Conservation (phyloP, 495 filamentous ascomycete genomes). For the Aspergillus haitiensis region DNA sequence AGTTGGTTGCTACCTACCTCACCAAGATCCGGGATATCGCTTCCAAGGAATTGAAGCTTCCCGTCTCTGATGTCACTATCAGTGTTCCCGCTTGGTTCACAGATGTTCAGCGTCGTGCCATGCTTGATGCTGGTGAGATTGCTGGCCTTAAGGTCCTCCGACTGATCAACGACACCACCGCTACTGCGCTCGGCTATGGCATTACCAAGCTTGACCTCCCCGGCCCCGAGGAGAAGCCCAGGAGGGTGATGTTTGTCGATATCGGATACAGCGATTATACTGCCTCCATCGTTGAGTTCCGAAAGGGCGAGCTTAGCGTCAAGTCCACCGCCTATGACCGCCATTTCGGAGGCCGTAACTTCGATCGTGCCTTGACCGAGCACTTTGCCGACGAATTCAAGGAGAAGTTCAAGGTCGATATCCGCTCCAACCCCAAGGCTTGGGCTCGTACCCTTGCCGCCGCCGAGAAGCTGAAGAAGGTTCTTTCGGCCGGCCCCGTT, state of each 20-base stretch:
- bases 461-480: slow-evolving; percentile 98
- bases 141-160: slow-evolving; percentile 89
- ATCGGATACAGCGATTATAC: slow-evolving; percentile 97
- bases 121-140: slow-evolving; percentile 93
- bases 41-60: slow-evolving; percentile 81
- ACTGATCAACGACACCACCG: slow-evolving; percentile 97
- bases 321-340: slow-evolving; percentile 91
- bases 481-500: slow-evolving; percentile 90
- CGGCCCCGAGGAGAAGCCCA: slow-evolving; percentile 84
- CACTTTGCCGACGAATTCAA: slow-evolving; percentile 95
- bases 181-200: slow-evolving; percentile 92
- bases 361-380: slow-evolving; percentile 91
- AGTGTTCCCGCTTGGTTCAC: slow-evolving; percentile 97
- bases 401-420: slow-evolving; percentile 88
- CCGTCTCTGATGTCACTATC: slow-evolving; percentile 92
- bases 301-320: slow-evolving; percentile 93
- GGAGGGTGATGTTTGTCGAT: slow-evolving; percentile 89
- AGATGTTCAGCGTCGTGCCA: slow-evolving; percentile 81
- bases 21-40: slow-evolving; percentile 91
- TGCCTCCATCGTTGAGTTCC: slow-evolving; percentile 91
- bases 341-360: slow-evolving; percentile 96
- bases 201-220: slow-evolving; percentile 97
- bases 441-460: slow-evolving; percentile 80
- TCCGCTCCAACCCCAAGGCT: slow-evolving; percentile 85
- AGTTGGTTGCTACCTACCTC: slow-evolving; percentile 92